Percentiles rank a stretch among this genome's conserved stretches.
Conservation (phyloP, 352 stramenopile species). For the Phytophthora europaea region DNA sequence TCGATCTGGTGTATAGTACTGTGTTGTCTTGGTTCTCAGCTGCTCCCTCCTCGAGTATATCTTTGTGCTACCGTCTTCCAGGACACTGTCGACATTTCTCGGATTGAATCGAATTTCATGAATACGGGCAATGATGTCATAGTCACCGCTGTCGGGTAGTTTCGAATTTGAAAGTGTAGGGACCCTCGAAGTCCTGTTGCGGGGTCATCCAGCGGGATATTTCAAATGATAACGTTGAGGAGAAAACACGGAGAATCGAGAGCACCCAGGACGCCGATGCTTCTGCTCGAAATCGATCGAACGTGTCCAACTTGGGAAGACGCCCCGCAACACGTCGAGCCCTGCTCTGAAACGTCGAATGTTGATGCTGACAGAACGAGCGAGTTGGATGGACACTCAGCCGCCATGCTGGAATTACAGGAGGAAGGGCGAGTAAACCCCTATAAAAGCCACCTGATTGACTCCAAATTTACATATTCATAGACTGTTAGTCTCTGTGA, state of each 20-base stretch:
- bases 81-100: constrained; percentile 19
- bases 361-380: background rate
- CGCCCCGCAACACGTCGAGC: background rate
- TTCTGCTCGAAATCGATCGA: constrained; percentile 16
- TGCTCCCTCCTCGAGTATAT: no score
- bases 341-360: background rate
- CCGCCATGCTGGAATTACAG: no score
- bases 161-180: constrained; percentile 35
- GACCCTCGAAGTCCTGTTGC: constrained; percentile 22
- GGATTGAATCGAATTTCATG: constrained; percentile 35
- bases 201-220: constrained; percentile 34
- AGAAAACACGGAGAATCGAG: constrained; percentile 18
- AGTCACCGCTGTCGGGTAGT: constrained; percentile 25
- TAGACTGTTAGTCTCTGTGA: no score
- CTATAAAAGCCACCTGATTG: no score
- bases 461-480: no score
- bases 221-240: constrained; percentile 32
- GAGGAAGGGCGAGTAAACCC: no score
- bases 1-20: no score
- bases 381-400: no score
- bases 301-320: constrained; percentile 38
- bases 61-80: no score
- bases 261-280: background rate
- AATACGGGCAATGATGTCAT: constrained; percentile 17
- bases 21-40: no score